A percentile compares a stretch with the other conserved stretches of the same genome.
These are phyloP conservation scores for Backusella circina DNA, from an alignment of 192 early-diverging fungal genomes.

Conservation along the genomic window DNA sequence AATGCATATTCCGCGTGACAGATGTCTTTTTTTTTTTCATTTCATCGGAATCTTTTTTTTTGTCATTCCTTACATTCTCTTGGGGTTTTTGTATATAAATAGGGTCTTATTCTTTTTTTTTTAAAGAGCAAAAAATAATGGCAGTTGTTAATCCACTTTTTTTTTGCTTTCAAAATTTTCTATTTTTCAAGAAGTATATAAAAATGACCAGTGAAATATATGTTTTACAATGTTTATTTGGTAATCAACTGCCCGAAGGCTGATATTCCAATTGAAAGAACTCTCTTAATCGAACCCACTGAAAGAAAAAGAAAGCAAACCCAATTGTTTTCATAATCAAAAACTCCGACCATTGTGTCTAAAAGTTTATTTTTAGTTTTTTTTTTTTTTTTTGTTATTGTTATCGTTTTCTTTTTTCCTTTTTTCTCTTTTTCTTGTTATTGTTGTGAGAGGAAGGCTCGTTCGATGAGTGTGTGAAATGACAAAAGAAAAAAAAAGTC, in stretches of 20 bases:
- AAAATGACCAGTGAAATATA: no score
- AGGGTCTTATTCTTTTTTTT: neutral
- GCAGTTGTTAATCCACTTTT: no score
- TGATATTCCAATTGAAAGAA: neutral
- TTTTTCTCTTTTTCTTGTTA: neutral
- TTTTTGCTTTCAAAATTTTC: no score
- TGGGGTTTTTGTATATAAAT: neutral
- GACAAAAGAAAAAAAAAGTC: neutral
- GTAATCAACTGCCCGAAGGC: neutral
- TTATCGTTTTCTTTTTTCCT: neutral
- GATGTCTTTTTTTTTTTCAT: neutral
- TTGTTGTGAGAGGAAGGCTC: neutral
- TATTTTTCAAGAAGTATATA: no score
- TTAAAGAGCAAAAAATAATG: neutral
- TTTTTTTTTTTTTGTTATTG: neutral
- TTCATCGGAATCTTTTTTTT: neutral
- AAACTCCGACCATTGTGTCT: neutral
- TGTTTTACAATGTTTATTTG: neutral
- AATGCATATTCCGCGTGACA: neutral
- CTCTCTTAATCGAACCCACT: no score
- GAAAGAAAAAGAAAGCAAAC: no score
- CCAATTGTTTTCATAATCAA: neutral
- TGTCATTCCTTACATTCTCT: neutral
- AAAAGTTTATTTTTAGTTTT: neutral
- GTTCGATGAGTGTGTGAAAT: neutral